phyloP scores from a whole-genome alignment of 768 basidiomycete species.

The Serpula lacrymans region DNA sequence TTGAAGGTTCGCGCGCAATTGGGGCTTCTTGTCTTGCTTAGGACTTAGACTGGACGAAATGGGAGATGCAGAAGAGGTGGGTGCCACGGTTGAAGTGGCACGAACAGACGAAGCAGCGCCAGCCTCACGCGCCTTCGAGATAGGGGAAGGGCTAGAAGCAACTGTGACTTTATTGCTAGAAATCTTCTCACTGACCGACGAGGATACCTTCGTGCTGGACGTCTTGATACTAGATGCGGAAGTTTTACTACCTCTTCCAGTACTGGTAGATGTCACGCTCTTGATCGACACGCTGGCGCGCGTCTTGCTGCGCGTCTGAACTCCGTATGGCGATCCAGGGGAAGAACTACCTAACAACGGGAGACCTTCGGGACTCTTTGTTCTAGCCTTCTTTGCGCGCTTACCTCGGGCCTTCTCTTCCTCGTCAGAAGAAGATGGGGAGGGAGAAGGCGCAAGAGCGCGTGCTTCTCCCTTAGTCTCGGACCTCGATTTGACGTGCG shows the following conservation, averaged over 20 bases:
- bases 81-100: constrained; percentile 23
- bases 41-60: constrained; percentile 24
- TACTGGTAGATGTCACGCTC: too few relatives aligned
- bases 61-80: constrained; percentile 18
- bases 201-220: too few relatives aligned
- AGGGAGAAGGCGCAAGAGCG: constrained; percentile 32
- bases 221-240: too few relatives aligned
- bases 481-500: constrained; percentile 2
- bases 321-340: background rate
- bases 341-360: background rate
- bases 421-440: constrained; percentile 66
- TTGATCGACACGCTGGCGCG: background rate
- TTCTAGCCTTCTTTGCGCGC: constrained; percentile 65
- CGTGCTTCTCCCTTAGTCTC: constrained; percentile 13
- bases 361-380: constrained; percentile 8
- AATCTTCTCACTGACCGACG: too few relatives aligned
- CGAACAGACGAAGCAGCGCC: too few relatives aligned
- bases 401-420: constrained; percentile 64
- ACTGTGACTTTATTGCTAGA: too few relatives aligned
- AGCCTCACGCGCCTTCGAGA: background rate
- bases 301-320: background rate
- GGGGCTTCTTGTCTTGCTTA: constrained; percentile 18
- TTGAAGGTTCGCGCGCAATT: constrained; percentile 41
- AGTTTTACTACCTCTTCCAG: constrained; percentile 17
- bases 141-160: background rate